Percentiles rank a stretch among this genome's conserved stretches.
These are phyloP conservation scores for Ganoderma boninense DNA, from an alignment of 1,284 basidiomycete genomes.

Conservation along the genomic window DNA sequence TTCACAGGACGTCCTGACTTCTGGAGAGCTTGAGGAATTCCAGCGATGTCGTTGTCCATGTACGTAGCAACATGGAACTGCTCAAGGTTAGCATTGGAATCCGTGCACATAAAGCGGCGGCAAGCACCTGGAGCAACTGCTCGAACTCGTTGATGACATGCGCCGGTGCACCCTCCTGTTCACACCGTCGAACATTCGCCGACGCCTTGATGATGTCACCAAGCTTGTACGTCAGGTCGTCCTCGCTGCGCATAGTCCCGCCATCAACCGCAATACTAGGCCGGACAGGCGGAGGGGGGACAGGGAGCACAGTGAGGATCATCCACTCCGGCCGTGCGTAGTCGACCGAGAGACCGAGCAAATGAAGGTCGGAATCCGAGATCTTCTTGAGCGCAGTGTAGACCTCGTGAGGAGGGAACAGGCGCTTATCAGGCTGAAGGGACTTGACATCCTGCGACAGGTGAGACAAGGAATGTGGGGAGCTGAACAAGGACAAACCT, in stretches of 20 bases:
- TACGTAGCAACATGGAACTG: constrained; percentile 99
- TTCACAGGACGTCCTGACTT: constrained; percentile 99
- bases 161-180: constrained; percentile 96
- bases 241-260: constrained; percentile 95
- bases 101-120: constrained; percentile 6
- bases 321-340: constrained; percentile 99
- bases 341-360: constrained; percentile 94
- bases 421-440: constrained; percentile 89
- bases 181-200: constrained; percentile 90
- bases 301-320: constrained; percentile 97
- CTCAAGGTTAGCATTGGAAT: background rate
- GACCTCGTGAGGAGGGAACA: constrained; percentile 89
- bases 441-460: constrained; percentile 77
- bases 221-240: constrained; percentile 98
- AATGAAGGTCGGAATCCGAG: constrained; percentile 87
- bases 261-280: constrained; percentile 98
- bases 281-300: constrained; percentile 97
- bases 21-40: constrained; percentile 96
- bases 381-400: constrained; percentile 96
- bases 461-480: constrained; percentile 31
- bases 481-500: constrained; percentile 60
- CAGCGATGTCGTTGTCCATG: constrained; percentile 99
- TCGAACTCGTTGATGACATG: constrained; percentile 98
- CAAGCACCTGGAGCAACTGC: constrained; percentile 86
- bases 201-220: constrained; percentile 98